phyloP scores from a whole-genome alignment of 1,284 basidiomycete species.

The Schizophyllum amplum region DNA sequence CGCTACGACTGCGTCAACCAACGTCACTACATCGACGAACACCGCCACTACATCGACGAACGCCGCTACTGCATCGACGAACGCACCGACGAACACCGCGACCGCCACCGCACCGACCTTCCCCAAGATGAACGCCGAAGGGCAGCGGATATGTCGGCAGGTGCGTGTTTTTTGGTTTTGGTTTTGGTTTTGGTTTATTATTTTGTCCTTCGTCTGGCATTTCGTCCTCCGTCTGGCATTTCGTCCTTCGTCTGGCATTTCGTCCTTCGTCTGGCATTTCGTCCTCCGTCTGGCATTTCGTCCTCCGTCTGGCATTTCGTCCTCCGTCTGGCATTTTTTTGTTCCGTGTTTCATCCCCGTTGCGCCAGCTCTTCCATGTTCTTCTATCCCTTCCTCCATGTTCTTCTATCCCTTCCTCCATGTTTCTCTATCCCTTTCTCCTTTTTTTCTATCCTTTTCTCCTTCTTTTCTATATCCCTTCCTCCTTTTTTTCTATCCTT shows the following conservation, averaged over 20 bases:
- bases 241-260: too few relatives aligned
- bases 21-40: not conserved
- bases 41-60: not conserved
- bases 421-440: not conserved
- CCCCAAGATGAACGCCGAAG: conserved; percentile 51
- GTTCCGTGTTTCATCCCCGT: too few relatives aligned
- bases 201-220: too few relatives aligned
- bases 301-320: too few relatives aligned
- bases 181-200: too few relatives aligned
- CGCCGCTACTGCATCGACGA: conserved; percentile 1
- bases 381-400: not conserved
- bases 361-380: not conserved
- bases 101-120: conserved; percentile 23
- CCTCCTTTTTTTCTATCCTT: not conserved
- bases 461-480: not conserved
- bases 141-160: conserved; percentile 67
- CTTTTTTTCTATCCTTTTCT: not conserved
- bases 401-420: not conserved
- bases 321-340: too few relatives aligned
- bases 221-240: too few relatives aligned
- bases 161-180: conserved; percentile 41
- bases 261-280: too few relatives aligned
- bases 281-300: too few relatives aligned
- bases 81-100: too few relatives aligned
- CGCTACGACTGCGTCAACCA: too few relatives aligned